Base-by-base conservation (phyloP, 75 land plant genomes). In the Pinus albicaulis region DNA sequence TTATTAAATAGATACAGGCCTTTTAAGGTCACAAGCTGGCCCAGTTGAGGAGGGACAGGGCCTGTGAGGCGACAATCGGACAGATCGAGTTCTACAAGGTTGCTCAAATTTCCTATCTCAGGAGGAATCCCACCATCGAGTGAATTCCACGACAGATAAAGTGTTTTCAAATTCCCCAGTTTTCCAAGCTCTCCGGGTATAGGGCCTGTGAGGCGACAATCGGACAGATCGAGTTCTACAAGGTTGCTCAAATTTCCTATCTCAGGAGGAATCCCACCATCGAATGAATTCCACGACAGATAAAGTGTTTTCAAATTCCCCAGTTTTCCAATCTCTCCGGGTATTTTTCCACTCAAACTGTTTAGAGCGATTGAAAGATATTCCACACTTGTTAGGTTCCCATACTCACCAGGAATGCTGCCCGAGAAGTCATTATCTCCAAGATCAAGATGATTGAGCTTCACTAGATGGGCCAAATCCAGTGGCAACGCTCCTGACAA, bases 341-440 rank as follows among this genome's bases (percentile, higher is more conserved):
- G 97, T 53, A 94, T 90, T 76, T 57, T 58, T n/a, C 97, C 97
- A 17, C 62, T 48, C 3, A 94, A 83, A 64, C 89, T 86, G 68
- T 94, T 94, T 24, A 92, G 94, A 14, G 59, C 66, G 6, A 94
- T 76, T 22, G 87, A 85, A 25, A 94, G 75, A 71, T 84, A 90
- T 78, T 87, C 87, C 75, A 94, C 75, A 11, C 28, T 77, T 3
- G 15, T 23, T 62, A 93, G 34, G 2, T 34, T 59, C 0, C 92
- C 96, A 38, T 93, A 93, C 56, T 76, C 83, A 3, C 59, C n/a
- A 6, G 96, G 96, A 69, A 93, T 91, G 56, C 58, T 64, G 7
- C 96, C 98, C 0, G 56, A 74, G 75, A 95, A 95, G 82, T 66
- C 92, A 59, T 92, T 95, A 23, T 93, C 98, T 7, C 93, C 91